Conservation (phyloP, 176 grass and related monocot genomes). For the Ampelocalamus luodianensis region DNA sequence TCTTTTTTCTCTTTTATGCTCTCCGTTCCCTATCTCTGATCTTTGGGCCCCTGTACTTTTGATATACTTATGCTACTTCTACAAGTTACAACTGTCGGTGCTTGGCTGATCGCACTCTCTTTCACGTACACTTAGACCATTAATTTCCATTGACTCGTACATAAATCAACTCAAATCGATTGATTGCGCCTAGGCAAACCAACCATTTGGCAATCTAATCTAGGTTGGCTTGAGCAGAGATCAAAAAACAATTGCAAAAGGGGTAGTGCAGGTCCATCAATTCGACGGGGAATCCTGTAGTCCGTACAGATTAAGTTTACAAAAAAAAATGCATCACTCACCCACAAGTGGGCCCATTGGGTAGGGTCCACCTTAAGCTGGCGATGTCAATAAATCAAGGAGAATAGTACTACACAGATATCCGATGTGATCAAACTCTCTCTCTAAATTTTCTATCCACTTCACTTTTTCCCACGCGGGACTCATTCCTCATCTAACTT, state of each 20-base stretch:
- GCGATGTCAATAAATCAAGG: not conserved
- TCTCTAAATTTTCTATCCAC: too few relatives aligned
- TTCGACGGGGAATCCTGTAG: not conserved
- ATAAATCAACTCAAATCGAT: not conserved
- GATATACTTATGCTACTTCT: not conserved
- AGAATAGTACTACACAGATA: too few relatives aligned
- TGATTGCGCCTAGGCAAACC: constrained; percentile 15
- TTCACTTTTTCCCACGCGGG: too few relatives aligned
- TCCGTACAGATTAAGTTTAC: not conserved
- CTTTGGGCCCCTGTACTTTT: not conserved
- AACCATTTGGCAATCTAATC: constrained; percentile 10
- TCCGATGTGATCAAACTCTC: too few relatives aligned
- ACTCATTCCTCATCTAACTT: too few relatives aligned
- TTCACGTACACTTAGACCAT: not conserved
- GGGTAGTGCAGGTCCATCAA: not conserved
- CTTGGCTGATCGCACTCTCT: not conserved
- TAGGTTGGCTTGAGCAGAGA: not conserved
- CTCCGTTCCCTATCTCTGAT: not conserved
- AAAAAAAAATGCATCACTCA: not conserved
- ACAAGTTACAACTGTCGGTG: constrained; percentile 2
- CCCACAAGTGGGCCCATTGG: not conserved
- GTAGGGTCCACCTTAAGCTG: not conserved
- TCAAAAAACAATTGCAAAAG: not conserved
- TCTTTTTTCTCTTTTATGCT: not conserved
- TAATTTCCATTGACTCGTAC: not conserved